Base-by-base conservation (phyloP, 768 basidiomycete genomes). In the Amanita pseudoporphyria region DNA sequence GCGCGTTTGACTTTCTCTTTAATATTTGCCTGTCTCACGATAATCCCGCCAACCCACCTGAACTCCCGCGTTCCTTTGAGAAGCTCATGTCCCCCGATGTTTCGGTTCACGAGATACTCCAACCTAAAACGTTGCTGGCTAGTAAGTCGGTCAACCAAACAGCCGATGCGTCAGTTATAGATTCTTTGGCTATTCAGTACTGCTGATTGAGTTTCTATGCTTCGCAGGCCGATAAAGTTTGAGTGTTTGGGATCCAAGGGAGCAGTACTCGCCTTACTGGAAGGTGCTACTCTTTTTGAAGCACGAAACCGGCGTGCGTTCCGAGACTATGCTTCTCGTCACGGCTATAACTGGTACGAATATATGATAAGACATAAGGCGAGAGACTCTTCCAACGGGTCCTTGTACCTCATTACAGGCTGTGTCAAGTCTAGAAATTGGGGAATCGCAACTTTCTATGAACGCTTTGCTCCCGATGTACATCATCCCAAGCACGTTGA, bases 1-100 rank as follows among this genome's bases (percentile, higher is more conserved):
- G 49, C 2, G 31, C 22, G 13, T 51, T 51, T 28, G 49, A 51
- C 10, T 51, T 49, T 19, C 26, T 38, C 13, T 21, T 70, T 57
- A 68, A 67, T 49, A 54, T 67, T n/a, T 64, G 61, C 30, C 45
- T 58, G 2, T 48, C 64, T 31, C 21, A 44, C 18, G 44, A 43
- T 16, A 41, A 64, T 41, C 61, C 60, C 30, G 53, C 65, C 38
- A 58, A 68, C 38, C 45, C 28, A 4, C 53, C 52, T 3, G 53
- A 57, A 18, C 60, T 67, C 19, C 66, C 68, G 0, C 58, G 55
- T 0, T 54, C 53, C 21, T 66, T 67, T 26, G 45, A 5, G 16
- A 58, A 50, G 1, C 21, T 54, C 22, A 1, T 7, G 3, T 14
- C 9, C 3, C 1, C 41, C 31, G 38, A 49, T 9, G 4, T 16